A percentile compares a stretch with the other conserved stretches of the same genome.
Conservation (phyloP, 2,329 filamentous ascomycete genomes). For the Alternaria infectoria region DNA sequence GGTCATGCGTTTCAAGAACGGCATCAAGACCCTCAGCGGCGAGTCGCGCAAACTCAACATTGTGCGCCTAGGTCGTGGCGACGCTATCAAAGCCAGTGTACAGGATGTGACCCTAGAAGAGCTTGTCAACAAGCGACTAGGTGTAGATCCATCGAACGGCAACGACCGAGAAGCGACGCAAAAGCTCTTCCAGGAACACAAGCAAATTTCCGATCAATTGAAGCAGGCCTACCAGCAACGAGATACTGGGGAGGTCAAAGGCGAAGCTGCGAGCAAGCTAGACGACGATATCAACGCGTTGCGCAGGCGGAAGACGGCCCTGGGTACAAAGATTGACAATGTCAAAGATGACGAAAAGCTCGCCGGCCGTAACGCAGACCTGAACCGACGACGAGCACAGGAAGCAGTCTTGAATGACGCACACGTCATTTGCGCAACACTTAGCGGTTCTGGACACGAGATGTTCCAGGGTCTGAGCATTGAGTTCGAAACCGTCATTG, state of each 20-base stretch:
- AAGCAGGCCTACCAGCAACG: slow-evolving; percentile 73
- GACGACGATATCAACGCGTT: slow-evolving; percentile 79
- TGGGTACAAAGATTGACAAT: slow-evolving; percentile 84
- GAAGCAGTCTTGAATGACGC: slow-evolving; percentile 90
- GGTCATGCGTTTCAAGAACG: slow-evolving; percentile 88
- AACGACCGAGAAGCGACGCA: slow-evolving; percentile 59
- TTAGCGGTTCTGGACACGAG: slow-evolving; percentile 95
- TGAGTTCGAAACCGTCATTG: slow-evolving; percentile 97
- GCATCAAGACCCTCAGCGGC: slow-evolving; percentile 79
- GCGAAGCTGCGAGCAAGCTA: slow-evolving; percentile 68
- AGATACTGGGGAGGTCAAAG: slow-evolving; percentile 64
- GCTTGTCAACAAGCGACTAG: slow-evolving; percentile 77
- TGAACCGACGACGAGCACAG: slow-evolving; percentile 82
- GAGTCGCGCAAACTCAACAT: slow-evolving; percentile 79
- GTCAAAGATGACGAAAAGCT: slow-evolving; percentile 86
- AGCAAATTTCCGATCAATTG: slow-evolving; percentile 68
- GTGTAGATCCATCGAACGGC: slow-evolving; percentile 45
- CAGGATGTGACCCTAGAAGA: slow-evolving; percentile 93
- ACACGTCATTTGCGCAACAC: slow-evolving; percentile 91
- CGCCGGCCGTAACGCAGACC: slow-evolving; percentile 80
- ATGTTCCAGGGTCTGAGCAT: slow-evolving; percentile 95
- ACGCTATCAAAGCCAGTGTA: slow-evolving; percentile 89
- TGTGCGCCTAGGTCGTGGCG: slow-evolving; percentile 85
- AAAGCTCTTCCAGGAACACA: slow-evolving; percentile 74
- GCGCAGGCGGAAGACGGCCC: slow-evolving; percentile 75